Base-by-base conservation (phyloP, 805 yeast genomes). In the Lipomyces yamanashiensis region DNA sequence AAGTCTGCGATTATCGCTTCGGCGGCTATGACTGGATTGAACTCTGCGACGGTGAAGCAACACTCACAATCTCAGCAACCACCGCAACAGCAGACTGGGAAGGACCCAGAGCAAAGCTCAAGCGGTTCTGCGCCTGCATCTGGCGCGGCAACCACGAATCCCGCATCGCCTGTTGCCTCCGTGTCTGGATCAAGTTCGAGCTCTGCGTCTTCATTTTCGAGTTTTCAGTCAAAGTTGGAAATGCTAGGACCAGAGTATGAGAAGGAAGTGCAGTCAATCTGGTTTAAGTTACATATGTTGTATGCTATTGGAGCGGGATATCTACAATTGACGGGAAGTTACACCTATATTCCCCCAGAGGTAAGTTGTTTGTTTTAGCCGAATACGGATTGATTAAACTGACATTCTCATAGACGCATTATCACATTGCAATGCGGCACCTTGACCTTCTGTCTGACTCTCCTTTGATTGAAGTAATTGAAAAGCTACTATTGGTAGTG, bases 251-350 rank as follows among this genome's bases (percentile, higher is more conserved):
- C n/a, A 15, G 40, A 39, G 23, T 3, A 36, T 23, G 61, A 63
- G 44, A 47, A 37, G n/a, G 58, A 55, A 37, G 13, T 56, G 7
- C 59, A 54, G 45, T 53, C 62, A 9, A 34, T 33, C 1, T 65
- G 68, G 68, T 65, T 65, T 44, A 62, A 63, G 61, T 50, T 65
- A 21, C 68, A 65, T 36, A 63, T 65, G 64, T 47, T 65, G 13
- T 65, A 65, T 33, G 68, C 68, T 13, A 65, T 65, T 40, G 68
- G 68, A 7, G 68, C 67, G 2, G 53, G 68, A 12, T 62, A 65
- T 45, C 48, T 65, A 36, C 68, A 62, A 48, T 40, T 65, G 9
- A 62, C 67, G 13, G 67, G 64, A 17, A 54, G 54, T 1, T 63
- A 59, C 34, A 47, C 66, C 3, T 55, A 59, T 34, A 56, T 55